Base-by-base conservation (phyloP, 495 filamentous ascomycete genomes). In the Trichoderma asperelloides region DNA sequence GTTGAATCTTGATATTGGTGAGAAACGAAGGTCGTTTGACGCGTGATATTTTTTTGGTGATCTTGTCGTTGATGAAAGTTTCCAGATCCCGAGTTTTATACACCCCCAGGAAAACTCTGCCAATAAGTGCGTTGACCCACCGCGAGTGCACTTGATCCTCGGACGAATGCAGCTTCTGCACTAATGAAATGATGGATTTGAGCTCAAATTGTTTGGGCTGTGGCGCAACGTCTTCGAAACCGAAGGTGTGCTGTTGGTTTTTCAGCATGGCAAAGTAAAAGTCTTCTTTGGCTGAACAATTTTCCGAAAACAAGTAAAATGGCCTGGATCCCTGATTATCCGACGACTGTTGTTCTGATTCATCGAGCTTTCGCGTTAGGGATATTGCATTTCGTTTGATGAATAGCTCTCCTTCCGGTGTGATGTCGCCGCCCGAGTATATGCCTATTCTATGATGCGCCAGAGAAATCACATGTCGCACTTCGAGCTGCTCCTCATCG, bases 381-480 rank as follows among this genome's bases (percentile, higher is more conserved):
- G 91, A 90, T 65, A 98, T 91, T 57, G 94, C 94, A 74, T 98
- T 98, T 63, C 94, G 86, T 78, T 96, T 97, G 76, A 98, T 90
- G 80, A 89, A 98, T 23, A 98, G 78, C 76, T 98, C 96, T 30
- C 92, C 92, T 71, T 98, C 95, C 2, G 89, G 91, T 45, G 94
- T 93, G 12, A 85, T 80, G 45, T 86, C 86, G 51, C 89, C 92
- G 62, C 92, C 95, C 25, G 88, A 90, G 76, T 92, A 93, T 72
- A 98, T 87, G 70, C 87, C 90, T 69, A 98, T 84, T 67, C 90
- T 83, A 77, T 97, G 91, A 71, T 96, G 90, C 39, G 89, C 89
- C 18, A 98, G 83, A 0, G 93, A 95, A 41, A 98, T 91, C 28
- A 98, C 95, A 76, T 97, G 91, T 69, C 94, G 88, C 27, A 98